phyloP scores from a whole-genome alignment of 805 yeast species.

The Isabelozyma rhagii region DNA sequence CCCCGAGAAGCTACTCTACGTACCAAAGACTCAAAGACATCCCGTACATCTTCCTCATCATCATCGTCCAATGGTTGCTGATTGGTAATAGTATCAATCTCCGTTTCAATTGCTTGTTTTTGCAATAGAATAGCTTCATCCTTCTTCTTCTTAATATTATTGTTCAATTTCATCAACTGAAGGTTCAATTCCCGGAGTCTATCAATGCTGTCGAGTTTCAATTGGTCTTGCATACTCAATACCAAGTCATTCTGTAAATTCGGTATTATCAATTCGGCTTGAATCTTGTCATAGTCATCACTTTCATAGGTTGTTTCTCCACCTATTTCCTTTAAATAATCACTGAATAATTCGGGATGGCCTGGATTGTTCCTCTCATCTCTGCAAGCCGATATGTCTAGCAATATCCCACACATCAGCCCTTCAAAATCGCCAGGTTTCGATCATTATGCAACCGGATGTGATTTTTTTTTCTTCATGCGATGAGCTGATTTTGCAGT shows the following conservation, averaged over 20 bases:
- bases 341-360: background rate
- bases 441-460: background rate
- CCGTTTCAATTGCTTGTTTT: slow-evolving; percentile 5
- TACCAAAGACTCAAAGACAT: slow-evolving; percentile 30
- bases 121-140: slow-evolving; percentile 4
- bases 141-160: slow-evolving; percentile 19
- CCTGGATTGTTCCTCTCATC: background rate
- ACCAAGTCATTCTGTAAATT: slow-evolving; percentile 1
- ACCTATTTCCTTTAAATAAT: background rate
- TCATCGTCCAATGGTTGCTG: background rate
- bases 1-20: slow-evolving; percentile 59
- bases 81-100: slow-evolving; percentile 4
- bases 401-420: background rate
- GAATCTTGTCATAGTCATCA: background rate
- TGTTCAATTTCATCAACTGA: slow-evolving; percentile 21
- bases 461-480: background rate
- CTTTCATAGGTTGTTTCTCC: background rate
- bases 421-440: background rate
- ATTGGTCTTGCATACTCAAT: slow-evolving; percentile 14
- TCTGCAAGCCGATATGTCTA: background rate
- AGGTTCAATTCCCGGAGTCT: slow-evolving; percentile 22
- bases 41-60: background rate
- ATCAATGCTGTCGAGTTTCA: slow-evolving; percentile 26
- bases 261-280: background rate
- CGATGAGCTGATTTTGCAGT: background rate